A percentile compares a stretch with the other conserved stretches of the same genome.
Evolutionary conservation across 495 filamentous ascomycete species (phyloP).

Genomic region (Talaromyces stipitatus): DNA sequence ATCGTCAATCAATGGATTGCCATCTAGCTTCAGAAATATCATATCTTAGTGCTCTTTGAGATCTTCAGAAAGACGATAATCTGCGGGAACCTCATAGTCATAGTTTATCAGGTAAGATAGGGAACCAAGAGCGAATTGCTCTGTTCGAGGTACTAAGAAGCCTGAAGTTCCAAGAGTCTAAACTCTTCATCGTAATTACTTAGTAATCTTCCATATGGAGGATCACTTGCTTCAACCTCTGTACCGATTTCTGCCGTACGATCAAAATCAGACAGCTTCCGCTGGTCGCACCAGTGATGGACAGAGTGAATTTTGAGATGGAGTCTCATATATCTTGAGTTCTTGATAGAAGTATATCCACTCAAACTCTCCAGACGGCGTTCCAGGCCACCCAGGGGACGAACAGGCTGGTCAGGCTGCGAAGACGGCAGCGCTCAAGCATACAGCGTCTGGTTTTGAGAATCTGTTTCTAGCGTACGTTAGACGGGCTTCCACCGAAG

Average conservation of each 20-base stretch:
- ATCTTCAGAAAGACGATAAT: conserved; percentile 25
- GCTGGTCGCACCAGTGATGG: conserved; percentile 22
- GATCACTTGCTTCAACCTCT: conserved; percentile 18
- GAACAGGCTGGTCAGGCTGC: too few relatives aligned
- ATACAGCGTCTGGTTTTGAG: too few relatives aligned
- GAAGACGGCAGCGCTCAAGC: too few relatives aligned
- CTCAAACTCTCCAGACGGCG: conserved; percentile 25
- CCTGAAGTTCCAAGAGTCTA: conserved; percentile 20
- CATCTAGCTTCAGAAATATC: conserved; percentile 26
- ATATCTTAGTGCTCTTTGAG: conserved; percentile 24
- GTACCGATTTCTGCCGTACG: conserved; percentile 20
- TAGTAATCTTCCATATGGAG: conserved; percentile 21
- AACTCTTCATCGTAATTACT: conserved; percentile 16
- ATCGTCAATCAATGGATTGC: conserved; percentile 24
- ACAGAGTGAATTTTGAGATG: neutral
- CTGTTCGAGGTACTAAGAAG: conserved; percentile 24
- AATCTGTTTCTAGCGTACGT: too few relatives aligned
- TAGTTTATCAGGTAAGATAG: conserved; percentile 31
- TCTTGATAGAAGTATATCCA: conserved; percentile 26
- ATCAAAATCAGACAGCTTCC: conserved; percentile 26
- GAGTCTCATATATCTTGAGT: conserved; percentile 18
- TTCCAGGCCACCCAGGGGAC: too few relatives aligned
- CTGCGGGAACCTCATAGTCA: conserved; percentile 27
- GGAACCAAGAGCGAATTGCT: conserved; percentile 32
- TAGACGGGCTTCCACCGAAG: too few relatives aligned